Evolutionary conservation across 1,284 basidiomycete species (phyloP).

Genomic region (Polyporus tsugae): DNA sequence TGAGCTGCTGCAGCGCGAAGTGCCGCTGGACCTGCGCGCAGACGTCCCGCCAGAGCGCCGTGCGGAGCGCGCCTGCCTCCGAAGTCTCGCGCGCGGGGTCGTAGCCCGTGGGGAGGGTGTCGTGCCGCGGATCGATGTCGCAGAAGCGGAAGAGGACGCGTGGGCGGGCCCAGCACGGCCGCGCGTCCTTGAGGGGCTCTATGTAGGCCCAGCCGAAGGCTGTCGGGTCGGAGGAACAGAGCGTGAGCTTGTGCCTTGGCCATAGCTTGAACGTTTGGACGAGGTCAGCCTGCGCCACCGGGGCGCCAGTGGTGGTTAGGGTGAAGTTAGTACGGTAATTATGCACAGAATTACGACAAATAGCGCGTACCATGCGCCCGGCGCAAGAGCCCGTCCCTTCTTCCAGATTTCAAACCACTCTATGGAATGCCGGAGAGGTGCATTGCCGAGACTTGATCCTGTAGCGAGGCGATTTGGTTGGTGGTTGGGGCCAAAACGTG

Average conservation of each 20-base stretch:
- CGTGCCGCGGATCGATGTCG: background rate
- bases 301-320: conserved; percentile 1
- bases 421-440: background rate
- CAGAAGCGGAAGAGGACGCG: conserved; percentile 10
- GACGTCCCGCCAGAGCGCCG: background rate
- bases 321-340: background rate
- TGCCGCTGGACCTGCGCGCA: conserved; percentile 6
- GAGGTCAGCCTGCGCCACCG: conserved; percentile 4
- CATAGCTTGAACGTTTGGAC: background rate
- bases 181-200: background rate
- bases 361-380: background rate
- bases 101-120: background rate
- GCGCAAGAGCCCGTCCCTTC: background rate
- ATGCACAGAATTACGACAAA: too few species aligned
- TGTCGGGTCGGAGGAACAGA: background rate
- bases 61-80: background rate
- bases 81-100: background rate
- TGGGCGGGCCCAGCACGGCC: conserved; percentile 1
- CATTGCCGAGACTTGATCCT: background rate
- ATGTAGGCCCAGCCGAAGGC: conserved; percentile 3
- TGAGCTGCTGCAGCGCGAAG: conserved; percentile 1
- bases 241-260: background rate
- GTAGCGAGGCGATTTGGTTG: background rate
- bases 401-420: background rate
- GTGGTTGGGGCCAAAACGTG: background rate